Evolutionary conservation across 2,329 filamentous ascomycete species (phyloP), one percentile per base, ranked within the genome.

Genomic region (Dothistroma pini): DNA sequence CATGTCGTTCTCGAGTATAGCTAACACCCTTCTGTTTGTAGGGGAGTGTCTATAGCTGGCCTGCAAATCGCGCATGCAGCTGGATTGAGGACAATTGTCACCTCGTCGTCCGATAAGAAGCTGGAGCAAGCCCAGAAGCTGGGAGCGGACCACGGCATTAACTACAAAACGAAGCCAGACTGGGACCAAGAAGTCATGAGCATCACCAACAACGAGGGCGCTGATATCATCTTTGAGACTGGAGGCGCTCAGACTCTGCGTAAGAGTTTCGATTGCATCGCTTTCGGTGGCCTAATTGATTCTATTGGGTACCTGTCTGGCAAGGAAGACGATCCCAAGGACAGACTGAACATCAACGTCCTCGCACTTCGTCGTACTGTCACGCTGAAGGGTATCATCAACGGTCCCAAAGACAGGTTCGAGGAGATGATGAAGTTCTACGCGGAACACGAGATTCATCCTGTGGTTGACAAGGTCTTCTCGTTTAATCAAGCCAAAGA

Each of bases 101-200:
- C 85, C 0, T 86, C 83, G 0, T 85, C 82, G 0, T 83, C 80
- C 0, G 77, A 83, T 9, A 75, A 38, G 10, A 76, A 88, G 71
- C 80, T 80, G 0, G 71, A 81, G 54, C 77, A 76, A 32, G 77
- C 87, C 19, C 80, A 78, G 63, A 72, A 78, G 22, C 77, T 88
- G 7, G 86, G 87, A 2, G 86, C 84, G 0, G 78, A 81, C 57
- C 77, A 84, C 50, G 75, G 82, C 1, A 79, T 89, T 71, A 88
- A 89, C 73, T 89, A 89, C 72, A 83, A 80, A 59, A 78, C 72
- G 0, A 79, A 78, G 9, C 74, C 81, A 0, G 79, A 84, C 54
- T 89, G 87, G 87, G 84, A 86, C n/a, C 73, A 77, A 2, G 79
- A 80, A 31, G 86, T 85, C 16, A 79, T 82, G 61, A 75, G 76